These are phyloP conservation scores for Beauveria brongniartii DNA, from an alignment of 2,329 filamentous ascomycete genomes.

Conservation along the genomic window DNA sequence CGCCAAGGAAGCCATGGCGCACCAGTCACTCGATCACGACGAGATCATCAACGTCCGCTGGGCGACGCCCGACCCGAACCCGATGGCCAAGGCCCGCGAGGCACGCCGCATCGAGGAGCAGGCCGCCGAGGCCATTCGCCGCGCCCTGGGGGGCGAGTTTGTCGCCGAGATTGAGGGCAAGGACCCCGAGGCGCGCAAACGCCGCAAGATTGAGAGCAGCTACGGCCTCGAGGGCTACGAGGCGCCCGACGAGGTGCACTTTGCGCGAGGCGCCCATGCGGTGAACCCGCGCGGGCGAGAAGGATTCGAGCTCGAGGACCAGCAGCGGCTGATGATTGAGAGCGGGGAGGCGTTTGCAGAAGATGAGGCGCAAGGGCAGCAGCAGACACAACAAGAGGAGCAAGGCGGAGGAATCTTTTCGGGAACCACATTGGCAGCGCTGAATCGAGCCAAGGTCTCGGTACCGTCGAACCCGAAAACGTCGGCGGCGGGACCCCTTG, in stretches of 20 bases:
- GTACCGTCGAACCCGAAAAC: constrained; percentile 48
- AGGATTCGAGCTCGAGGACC: constrained; percentile 55
- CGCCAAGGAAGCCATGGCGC: constrained; percentile 91
- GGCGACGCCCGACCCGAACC: constrained; percentile 95
- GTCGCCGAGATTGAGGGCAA: constrained; percentile 90
- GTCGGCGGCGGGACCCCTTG: constrained; percentile 59
- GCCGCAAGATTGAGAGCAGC: constrained; percentile 79
- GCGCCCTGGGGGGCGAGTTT: constrained; percentile 81
- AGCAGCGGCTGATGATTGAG: constrained; percentile 52
- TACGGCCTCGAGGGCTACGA: constrained; percentile 90
- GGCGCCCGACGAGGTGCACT: constrained; percentile 89
- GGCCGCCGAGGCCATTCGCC: constrained; percentile 84
- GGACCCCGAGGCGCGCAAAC: constrained; percentile 78
- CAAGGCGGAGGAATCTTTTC: constrained; percentile 64
- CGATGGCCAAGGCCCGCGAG: constrained; percentile 87
- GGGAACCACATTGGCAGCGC: constrained; percentile 68
- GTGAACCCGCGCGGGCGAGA: constrained; percentile 51
- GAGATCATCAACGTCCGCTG: constrained; percentile 94
- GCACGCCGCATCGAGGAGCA: constrained; percentile 87
- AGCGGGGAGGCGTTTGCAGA: constrained; percentile 41
- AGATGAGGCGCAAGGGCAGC: constrained; percentile 18
- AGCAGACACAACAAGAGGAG: constrained; percentile 23
- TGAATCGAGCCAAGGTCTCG: constrained; percentile 52
- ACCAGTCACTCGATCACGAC: constrained; percentile 82
- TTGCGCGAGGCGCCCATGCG: constrained; percentile 66